A percentile compares a stretch with the other conserved stretches of the same genome.
These are phyloP conservation scores for Poronia punctata DNA, from an alignment of 495 filamentous ascomycete species.

Conservation along the genomic window DNA sequence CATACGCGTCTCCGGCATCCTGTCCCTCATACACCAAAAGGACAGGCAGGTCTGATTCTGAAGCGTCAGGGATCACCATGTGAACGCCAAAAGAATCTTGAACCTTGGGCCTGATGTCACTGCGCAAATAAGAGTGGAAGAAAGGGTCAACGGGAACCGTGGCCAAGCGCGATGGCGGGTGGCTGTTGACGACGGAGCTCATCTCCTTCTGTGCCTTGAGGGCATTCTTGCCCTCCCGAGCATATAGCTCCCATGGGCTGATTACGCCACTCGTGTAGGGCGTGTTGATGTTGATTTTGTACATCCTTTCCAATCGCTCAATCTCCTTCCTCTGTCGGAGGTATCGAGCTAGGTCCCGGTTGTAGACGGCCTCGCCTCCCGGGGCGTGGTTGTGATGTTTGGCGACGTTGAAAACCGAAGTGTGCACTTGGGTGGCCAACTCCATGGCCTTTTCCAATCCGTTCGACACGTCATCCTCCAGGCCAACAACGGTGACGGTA, in stretches of 20 bases:
- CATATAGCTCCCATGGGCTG: conserved; percentile 78
- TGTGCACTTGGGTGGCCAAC: conserved; percentile 74
- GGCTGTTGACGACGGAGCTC: conserved; percentile 67
- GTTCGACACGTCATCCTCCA: conserved; percentile 57
- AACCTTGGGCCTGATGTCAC: conserved; percentile 54
- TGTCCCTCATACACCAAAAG: conserved; percentile 80
- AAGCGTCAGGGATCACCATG: conserved; percentile 62
- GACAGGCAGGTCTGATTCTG: conserved; percentile 51
- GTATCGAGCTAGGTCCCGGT: conserved; percentile 77
- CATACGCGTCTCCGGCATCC: conserved; percentile 49
- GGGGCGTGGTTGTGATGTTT: conserved; percentile 68
- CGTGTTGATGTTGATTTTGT: conserved; percentile 75
- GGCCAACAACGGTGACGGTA: conserved; percentile 76
- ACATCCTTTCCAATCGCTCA: conserved; percentile 65
- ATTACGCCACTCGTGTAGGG: conserved; percentile 54
- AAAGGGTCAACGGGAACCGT: conserved; percentile 74
- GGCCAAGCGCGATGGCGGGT: conserved; percentile 68
- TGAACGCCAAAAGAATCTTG: conserved; percentile 72
- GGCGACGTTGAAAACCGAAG: conserved; percentile 68
- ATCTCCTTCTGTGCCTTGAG: conserved; percentile 77
- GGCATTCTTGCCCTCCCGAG: conserved; percentile 73
- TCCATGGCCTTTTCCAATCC: conserved; percentile 76
- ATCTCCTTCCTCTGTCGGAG: conserved; percentile 69
- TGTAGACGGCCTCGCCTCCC: conserved; percentile 64
- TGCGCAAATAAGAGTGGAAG: conserved; percentile 71